Percentiles rank a stretch among this genome's conserved stretches.
Conservation (phyloP, 2,329 filamentous ascomycete genomes). For the Dryadomyces quercivorus region DNA sequence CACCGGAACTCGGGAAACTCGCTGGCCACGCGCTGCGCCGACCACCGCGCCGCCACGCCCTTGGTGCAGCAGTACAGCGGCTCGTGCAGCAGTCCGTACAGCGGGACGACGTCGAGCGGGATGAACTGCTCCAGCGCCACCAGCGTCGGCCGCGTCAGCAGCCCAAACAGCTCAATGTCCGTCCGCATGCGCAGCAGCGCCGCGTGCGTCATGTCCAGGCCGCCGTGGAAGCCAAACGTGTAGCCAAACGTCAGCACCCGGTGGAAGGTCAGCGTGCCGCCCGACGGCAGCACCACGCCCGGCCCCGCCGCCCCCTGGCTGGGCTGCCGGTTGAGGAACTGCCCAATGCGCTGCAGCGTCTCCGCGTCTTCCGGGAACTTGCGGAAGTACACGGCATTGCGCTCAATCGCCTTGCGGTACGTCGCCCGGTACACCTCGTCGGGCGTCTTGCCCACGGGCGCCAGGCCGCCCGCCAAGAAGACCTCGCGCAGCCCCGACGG, state of each 20-base stretch:
- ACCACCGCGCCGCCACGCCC: slow-evolving; percentile 57
- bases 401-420: slow-evolving; percentile 54
- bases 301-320: slow-evolving; percentile 20
- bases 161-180: slow-evolving; percentile 66
- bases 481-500: slow-evolving; percentile 69
- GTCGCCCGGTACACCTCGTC: slow-evolving; percentile 66
- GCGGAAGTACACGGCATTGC: slow-evolving; percentile 68
- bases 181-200: slow-evolving; percentile 56
- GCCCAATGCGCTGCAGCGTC: slow-evolving; percentile 52
- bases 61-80: slow-evolving; percentile 69
- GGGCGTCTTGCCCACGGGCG: slow-evolving; percentile 58
- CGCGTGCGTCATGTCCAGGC: slow-evolving; percentile 62
- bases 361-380: slow-evolving; percentile 76
- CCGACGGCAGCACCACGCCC: slow-evolving; percentile 52
- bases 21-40: slow-evolving; percentile 52
- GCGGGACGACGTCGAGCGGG: slow-evolving; percentile 61
- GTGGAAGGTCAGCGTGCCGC: slow-evolving; percentile 58
- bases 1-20: slow-evolving; percentile 34
- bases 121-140: slow-evolving; percentile 53
- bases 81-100: slow-evolving; percentile 84
- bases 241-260: slow-evolving; percentile 71
- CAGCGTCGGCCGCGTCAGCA: slow-evolving; percentile 61
- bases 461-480: slow-evolving; percentile 75
- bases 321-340: slow-evolving; percentile 46
- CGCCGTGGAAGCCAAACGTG: slow-evolving; percentile 66